Conservation (phyloP, 2,329 filamentous ascomycete species). For the Pseudocercospora pini-densiflorae region DNA sequence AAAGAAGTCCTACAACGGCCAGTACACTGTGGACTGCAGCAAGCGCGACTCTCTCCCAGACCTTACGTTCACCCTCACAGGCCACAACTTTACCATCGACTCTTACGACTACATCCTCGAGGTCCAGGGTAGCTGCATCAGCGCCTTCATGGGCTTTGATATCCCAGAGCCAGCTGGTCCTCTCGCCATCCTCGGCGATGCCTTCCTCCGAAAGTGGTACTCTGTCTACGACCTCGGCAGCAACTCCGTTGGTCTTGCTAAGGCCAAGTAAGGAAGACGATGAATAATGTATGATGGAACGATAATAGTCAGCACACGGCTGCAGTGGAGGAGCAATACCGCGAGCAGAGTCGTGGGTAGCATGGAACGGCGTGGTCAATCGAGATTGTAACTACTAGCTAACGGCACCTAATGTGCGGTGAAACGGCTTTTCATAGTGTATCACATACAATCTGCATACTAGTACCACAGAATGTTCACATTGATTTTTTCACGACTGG, state of each 20-base stretch:
- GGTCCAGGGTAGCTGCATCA: slow-evolving; percentile 94
- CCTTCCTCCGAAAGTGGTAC: slow-evolving; percentile 82
- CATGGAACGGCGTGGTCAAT: slow-evolving; percentile 8
- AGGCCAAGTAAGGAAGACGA: slow-evolving; percentile 65
- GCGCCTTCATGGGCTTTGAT: slow-evolving; percentile 95
- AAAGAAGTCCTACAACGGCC: slow-evolving; percentile 96
- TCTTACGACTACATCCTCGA: slow-evolving; percentile 95
- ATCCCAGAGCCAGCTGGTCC: slow-evolving; percentile 83
- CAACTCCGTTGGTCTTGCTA: slow-evolving; percentile 85
- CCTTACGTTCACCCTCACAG: slow-evolving; percentile 85
- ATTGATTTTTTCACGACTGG: not conserved
- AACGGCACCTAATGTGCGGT: slow-evolving; percentile 7
- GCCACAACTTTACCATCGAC: slow-evolving; percentile 89
- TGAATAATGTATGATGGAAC: slow-evolving; percentile 14
- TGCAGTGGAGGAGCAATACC: slow-evolving; percentile 12
- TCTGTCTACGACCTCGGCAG: slow-evolving; percentile 95
- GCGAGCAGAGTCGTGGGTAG: slow-evolving; percentile 3
- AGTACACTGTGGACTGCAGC: slow-evolving; percentile 90
- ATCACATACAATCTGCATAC: slow-evolving; percentile 15
- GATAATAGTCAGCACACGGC: slow-evolving; percentile 10
- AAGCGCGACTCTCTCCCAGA: slow-evolving; percentile 85
- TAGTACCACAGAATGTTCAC: not conserved
- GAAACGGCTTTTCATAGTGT: slow-evolving; percentile 22
- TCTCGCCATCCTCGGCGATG: slow-evolving; percentile 91
- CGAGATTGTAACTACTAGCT: slow-evolving; percentile 22